These are phyloP conservation scores for Trichoderma orchidacearum DNA, from an alignment of 495 filamentous ascomycete genomes.

Conservation along the genomic window DNA sequence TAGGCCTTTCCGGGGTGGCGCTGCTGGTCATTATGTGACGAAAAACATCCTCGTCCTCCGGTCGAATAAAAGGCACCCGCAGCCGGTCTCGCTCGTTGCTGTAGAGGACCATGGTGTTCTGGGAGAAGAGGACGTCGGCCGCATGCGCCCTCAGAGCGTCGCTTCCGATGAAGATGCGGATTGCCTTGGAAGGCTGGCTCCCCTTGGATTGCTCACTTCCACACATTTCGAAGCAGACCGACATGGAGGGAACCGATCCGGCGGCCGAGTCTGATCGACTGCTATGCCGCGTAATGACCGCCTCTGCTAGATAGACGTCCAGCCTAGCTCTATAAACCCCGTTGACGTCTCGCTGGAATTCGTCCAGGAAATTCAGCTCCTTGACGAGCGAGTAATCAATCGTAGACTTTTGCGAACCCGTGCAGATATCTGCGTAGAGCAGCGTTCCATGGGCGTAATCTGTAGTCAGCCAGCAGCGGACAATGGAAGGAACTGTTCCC, in stretches of 20 bases:
- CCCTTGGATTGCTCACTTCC: conserved; percentile 32
- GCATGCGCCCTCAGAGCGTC: conserved; percentile 77
- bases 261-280: conserved; percentile 59
- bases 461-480: conserved; percentile 85
- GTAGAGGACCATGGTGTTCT: conserved; percentile 74
- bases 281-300: conserved; percentile 61
- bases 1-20: conserved; percentile 27
- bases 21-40: conserved; percentile 56
- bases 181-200: conserved; percentile 36
- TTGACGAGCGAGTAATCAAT: conserved; percentile 59
- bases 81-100: conserved; percentile 79
- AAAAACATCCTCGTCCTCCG: conserved; percentile 75
- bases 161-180: conserved; percentile 76
- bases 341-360: conserved; percentile 47
- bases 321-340: conserved; percentile 57
- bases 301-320: conserved; percentile 80
- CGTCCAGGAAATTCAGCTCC: conserved; percentile 53
- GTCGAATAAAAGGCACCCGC: conserved; percentile 83
- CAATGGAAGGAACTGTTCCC: conserved; percentile 80
- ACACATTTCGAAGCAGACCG: conserved; percentile 60
- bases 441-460: conserved; percentile 77
- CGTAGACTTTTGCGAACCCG: conserved; percentile 75
- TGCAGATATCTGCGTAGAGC: conserved; percentile 84
- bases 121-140: conserved; percentile 84
- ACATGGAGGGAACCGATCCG: conserved; percentile 68